These are phyloP conservation scores for Sordariomycetes sp. DNA, from an alignment of 2,329 filamentous ascomycete genomes.

Conservation along the genomic window DNA sequence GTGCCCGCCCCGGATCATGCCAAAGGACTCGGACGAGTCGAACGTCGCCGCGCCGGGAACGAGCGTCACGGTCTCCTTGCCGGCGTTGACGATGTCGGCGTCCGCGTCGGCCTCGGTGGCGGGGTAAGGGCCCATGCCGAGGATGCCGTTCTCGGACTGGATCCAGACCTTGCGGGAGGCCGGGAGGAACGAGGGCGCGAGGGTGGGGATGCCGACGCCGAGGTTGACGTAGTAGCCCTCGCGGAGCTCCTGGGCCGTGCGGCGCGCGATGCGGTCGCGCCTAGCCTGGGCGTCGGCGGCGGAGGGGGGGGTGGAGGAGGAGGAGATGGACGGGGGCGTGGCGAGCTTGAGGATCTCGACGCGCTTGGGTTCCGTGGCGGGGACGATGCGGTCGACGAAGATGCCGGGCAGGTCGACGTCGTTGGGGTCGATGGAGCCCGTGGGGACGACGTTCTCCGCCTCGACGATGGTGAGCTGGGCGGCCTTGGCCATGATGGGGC, in stretches of 20 bases:
- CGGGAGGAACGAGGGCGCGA: slow-evolving; percentile 67
- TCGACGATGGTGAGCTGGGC: slow-evolving; percentile 69
- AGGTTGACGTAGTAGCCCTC: slow-evolving; percentile 71
- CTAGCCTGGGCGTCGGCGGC: slow-evolving; percentile 34
- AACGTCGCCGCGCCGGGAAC: slow-evolving; percentile 66
- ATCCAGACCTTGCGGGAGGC: slow-evolving; percentile 62
- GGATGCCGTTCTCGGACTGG: slow-evolving; percentile 75
- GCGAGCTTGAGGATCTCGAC: slow-evolving; percentile 52
- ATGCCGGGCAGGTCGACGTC: slow-evolving; percentile 71
- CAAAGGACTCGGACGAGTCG: slow-evolving; percentile 70
- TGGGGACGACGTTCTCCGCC: slow-evolving; percentile 69
- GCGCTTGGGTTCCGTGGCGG: slow-evolving; percentile 55
- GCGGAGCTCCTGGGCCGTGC: slow-evolving; percentile 71
- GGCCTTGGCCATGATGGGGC: slow-evolving; percentile 68
- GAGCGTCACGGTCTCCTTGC: slow-evolving; percentile 77
- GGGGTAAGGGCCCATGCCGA: slow-evolving; percentile 75
- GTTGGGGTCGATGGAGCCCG: slow-evolving; percentile 59
- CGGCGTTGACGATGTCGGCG: slow-evolving; percentile 69
- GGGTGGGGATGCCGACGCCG: slow-evolving; percentile 69
- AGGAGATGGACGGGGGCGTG: slow-evolving; percentile 14
- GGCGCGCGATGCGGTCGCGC: slow-evolving; percentile 59
- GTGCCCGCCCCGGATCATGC: slow-evolving; percentile 77
- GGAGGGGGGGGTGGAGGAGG: slow-evolving; percentile 20
- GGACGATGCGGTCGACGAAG: slow-evolving; percentile 70
- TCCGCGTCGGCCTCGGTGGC: slow-evolving; percentile 58